Conservation (phyloP, 306 rosid genomes). For the Vigna unguiculata region DNA sequence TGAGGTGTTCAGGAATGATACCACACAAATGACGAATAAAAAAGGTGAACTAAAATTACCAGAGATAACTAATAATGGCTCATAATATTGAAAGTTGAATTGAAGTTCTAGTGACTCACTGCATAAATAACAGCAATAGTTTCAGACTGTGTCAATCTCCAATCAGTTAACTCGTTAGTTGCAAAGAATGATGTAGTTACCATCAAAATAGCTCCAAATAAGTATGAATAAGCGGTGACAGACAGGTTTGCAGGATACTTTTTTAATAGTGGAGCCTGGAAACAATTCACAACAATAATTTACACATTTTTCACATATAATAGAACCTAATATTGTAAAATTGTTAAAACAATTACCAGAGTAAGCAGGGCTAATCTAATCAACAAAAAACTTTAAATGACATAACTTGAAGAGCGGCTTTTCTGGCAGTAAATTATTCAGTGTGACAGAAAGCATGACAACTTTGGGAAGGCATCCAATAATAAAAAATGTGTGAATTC, state of each 20-base stretch:
- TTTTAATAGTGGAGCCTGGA: constrained; percentile 90
- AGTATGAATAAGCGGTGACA: constrained; percentile 87
- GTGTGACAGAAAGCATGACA: constrained; percentile 23
- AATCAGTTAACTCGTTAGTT: constrained; percentile 76
- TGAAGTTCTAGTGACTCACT: constrained; percentile 59
- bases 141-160: constrained; percentile 86
- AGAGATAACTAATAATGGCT: constrained; percentile 13
- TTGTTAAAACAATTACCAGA: constrained; percentile 16
- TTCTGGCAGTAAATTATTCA: constrained; percentile 23
- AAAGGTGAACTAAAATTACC: too few species aligned
- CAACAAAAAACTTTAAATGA: constrained; percentile 29
- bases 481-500: neutral
- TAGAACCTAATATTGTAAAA: neutral
- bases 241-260: constrained; percentile 90
- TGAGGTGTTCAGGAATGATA: too few species aligned
- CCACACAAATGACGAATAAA: too few species aligned
- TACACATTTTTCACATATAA: constrained; percentile 33
- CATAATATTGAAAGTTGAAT: constrained; percentile 28
- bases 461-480: constrained; percentile 28
- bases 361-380: constrained; percentile 15
- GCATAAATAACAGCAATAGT: constrained; percentile 84
- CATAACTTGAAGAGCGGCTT: neutral
- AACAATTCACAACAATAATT: constrained; percentile 37
- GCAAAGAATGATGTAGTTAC: constrained; percentile 75
- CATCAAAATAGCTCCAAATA: constrained; percentile 84